Evolutionary conservation across 345 rosid genomes (phyloP), one percentile per base, ranked within the genome.

Genomic region (Arabis alpina): DNA sequence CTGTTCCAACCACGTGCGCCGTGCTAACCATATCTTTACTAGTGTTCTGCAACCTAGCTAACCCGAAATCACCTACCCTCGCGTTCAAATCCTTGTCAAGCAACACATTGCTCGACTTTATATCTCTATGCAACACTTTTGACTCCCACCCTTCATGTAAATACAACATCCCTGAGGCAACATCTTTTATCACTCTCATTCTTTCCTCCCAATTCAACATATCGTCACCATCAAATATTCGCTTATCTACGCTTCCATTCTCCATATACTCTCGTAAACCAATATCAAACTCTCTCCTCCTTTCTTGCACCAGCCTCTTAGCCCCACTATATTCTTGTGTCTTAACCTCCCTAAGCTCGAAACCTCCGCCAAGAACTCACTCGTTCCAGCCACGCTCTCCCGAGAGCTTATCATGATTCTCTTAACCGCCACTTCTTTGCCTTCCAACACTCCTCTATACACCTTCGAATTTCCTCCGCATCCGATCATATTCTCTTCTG

Each of bases 221-320:
- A 64, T 40, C 44, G 2, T 82, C 81, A 45, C 77, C 76, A 13
- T 83, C 82, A 61, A 82, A 84, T 4, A 87, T 56, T 72, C 80
- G 56, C 64, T 80, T 80, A 70, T 89, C 95, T 4, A 86, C 82
- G 41, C 94, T 88, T 32, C 95, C 91, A 58, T 86, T 89, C 65
- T 78, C 94, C 91, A 85, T 85, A 57, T 86, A 92, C 73, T 84
- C 98, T 84, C 98, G 52, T 88, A 92, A 0, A 89, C 78, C 56
- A 92, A 62, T 76, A 92, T 73, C 64, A 92, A 72, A 32, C 34
- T 68, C 34, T 91, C 98, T 45, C 69, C 84, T 51, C 87, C 91
- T 82, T 72, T 81, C 84, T 89, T 89, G 52, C 86, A 80, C 96
- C 98, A 91, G 48, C 97, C 97, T 74, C 79, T 81, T 50, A 90